phyloP scores from a whole-genome alignment of 2,329 filamentous ascomycete species.

The Pseudogymnoascus sp. region DNA sequence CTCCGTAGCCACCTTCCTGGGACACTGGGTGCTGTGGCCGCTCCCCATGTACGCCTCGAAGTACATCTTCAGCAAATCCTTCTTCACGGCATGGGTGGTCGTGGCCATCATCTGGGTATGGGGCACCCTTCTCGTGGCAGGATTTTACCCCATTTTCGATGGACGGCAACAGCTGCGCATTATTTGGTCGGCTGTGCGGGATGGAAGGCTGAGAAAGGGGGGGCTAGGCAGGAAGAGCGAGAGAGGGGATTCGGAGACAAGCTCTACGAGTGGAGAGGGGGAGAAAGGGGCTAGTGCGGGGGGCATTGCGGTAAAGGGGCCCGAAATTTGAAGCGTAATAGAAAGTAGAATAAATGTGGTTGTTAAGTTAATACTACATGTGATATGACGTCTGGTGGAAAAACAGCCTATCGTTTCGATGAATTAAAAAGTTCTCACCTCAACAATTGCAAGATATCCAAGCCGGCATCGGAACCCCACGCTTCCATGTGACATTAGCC shows the following conservation, averaged over 20 bases:
- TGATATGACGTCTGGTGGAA: not conserved
- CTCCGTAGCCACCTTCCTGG: slow-evolving; percentile 42
- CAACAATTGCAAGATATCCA: not conserved
- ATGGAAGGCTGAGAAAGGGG: not conserved
- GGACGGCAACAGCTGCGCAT: not conserved
- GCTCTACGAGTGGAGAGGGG: not conserved
- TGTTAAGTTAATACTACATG: not conserved
- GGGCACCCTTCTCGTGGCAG: slow-evolving; percentile 41
- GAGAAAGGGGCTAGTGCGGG: not conserved
- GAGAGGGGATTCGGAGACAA: not conserved
- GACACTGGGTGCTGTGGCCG: slow-evolving; percentile 47
- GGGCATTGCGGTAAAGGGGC: not conserved
- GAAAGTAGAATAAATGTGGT: not conserved
- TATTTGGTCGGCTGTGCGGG: not conserved
- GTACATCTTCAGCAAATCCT: slow-evolving; percentile 41
- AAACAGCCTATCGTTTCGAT: not conserved
- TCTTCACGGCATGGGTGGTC: slow-evolving; percentile 43
- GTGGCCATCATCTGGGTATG: slow-evolving; percentile 46
- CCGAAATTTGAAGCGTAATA: not conserved
- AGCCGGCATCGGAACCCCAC: not conserved
- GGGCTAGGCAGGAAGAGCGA: not conserved
- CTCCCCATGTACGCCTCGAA: slow-evolving; percentile 46
- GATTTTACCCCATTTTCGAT: slow-evolving; percentile 37
- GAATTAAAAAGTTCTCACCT: not conserved
- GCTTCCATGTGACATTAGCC: not conserved